A percentile compares a stretch with the other conserved stretches of the same genome.
These are phyloP conservation scores for Rhodotorula sp. DNA, from an alignment of 1,284 basidiomycete genomes.

Conservation along the genomic window DNA sequence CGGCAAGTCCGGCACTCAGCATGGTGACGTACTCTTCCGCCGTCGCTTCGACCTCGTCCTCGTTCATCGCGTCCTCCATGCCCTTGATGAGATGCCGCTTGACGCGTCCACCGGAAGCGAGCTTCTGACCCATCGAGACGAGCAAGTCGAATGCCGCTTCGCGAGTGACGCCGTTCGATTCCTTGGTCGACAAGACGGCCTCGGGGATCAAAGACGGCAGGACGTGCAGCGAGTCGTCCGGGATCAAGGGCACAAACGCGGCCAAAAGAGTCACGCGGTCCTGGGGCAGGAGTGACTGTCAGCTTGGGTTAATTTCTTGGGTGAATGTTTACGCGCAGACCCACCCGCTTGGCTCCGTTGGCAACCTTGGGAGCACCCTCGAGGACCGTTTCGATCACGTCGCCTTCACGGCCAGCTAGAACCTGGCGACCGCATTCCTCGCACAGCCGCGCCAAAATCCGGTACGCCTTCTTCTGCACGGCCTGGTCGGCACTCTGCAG, in stretches of 20 bases:
- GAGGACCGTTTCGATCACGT: constrained; percentile 57
- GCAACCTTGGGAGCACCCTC: constrained; percentile 63
- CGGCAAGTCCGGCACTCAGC: constrained; percentile 92
- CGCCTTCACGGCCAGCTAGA: constrained; percentile 54
- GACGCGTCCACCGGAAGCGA: constrained; percentile 81
- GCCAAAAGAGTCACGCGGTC: constrained; percentile 80
- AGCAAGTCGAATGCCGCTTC: constrained; percentile 86
- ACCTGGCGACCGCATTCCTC: constrained; percentile 59
- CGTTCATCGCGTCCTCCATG: constrained; percentile 59
- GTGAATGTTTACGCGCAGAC: constrained; percentile 15
- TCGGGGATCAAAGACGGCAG: constrained; percentile 90
- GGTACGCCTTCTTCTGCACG: constrained; percentile 94
- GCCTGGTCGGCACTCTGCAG: constrained; percentile 74
- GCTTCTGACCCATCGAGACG: constrained; percentile 88
- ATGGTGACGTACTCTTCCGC: constrained; percentile 95
- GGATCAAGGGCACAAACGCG: constrained; percentile 69
- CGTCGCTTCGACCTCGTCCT: constrained; percentile 63
- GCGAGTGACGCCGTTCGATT: constrained; percentile 90
- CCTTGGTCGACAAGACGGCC: constrained; percentile 95
- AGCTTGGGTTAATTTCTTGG: not conserved
- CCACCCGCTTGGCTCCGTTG: constrained; percentile 82
- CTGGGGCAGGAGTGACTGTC: constrained; percentile 50
- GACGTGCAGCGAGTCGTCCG: constrained; percentile 71
- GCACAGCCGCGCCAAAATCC: constrained; percentile 72
- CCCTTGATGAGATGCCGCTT: constrained; percentile 73